Evolutionary conservation across 1,139 yeast genomes (phyloP).

Genomic region (Scheffersomyces quercinus): DNA sequence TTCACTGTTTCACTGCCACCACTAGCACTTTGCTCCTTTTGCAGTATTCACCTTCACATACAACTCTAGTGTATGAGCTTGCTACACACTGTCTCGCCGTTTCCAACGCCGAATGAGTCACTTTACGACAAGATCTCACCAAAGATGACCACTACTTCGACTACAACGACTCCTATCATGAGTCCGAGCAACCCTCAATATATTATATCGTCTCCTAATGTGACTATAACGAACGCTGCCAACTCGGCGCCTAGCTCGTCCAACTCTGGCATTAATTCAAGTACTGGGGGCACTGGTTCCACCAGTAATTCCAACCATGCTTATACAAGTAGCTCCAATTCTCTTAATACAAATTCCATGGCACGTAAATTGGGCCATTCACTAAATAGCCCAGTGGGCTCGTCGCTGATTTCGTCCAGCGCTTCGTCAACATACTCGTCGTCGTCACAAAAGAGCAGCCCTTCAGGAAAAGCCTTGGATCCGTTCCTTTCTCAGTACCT

Average conservation of each 20-base stretch:
- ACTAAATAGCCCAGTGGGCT: neutral
- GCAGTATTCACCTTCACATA: too few species aligned
- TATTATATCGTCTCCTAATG: neutral
- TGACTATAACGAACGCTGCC: neutral
- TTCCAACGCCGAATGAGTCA: conserved; percentile 12
- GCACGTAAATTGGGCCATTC: conserved; percentile 1
- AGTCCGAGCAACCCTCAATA: neutral
- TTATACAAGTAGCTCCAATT: neutral
- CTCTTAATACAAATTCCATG: neutral
- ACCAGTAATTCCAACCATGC: neutral
- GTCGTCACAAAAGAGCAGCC: neutral
- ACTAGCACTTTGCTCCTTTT: too few species aligned
- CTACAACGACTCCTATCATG: conserved; percentile 1
- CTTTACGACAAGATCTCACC: conserved; percentile 11
- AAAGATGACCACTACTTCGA: conserved; percentile 7
- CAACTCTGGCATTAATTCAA: neutral
- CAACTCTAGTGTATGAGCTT: neutral
- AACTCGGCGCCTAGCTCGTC: neutral
- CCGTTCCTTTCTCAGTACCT: conserved; percentile 32
- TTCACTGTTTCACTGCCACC: too few species aligned
- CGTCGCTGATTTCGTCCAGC: neutral
- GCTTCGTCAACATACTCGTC: conserved; percentile 2
- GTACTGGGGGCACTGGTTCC: neutral
- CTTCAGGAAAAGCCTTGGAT: conserved; percentile 13
- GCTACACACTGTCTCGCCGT: conserved; percentile 5